These are phyloP conservation scores for Neurospora pannonica DNA, from an alignment of 495 filamentous ascomycete species.

Conservation along the genomic window DNA sequence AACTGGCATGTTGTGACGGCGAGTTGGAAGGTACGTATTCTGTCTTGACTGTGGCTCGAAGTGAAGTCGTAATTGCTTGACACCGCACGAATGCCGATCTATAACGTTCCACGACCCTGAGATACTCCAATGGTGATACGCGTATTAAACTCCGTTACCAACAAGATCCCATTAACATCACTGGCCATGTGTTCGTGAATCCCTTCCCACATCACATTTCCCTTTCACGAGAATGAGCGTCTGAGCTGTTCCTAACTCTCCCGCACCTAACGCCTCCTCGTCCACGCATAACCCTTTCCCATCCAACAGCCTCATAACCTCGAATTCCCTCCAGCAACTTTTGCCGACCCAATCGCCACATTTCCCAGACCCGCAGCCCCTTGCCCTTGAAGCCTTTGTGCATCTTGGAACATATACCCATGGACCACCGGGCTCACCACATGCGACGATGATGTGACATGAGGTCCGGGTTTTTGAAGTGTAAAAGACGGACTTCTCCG, in stretches of 20 bases:
- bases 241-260: background rate
- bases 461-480: constrained; percentile 9
- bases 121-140: background rate
- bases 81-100: background rate
- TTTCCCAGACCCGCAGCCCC: constrained; percentile 3
- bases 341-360: background rate
- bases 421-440: constrained; percentile 35
- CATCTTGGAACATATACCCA: constrained; percentile 45
- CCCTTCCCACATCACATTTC: background rate
- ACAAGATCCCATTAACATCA: background rate
- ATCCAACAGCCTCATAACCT: constrained; percentile 29
- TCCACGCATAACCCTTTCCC: background rate
- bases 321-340: constrained; percentile 2
- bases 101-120: background rate
- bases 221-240: background rate
- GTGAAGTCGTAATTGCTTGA: background rate
- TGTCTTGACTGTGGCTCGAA: background rate
- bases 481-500: constrained; percentile 27
- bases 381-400: constrained; percentile 7
- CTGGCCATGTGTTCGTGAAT: background rate
- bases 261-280: background rate
- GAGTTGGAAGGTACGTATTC: background rate
- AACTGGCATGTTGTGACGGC: background rate
- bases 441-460: background rate
- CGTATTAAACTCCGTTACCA: background rate